Percentiles rank a stretch among this genome's conserved stretches.
Conservation (phyloP, 1,139 yeast species). For the Pneumocystis sp. region DNA sequence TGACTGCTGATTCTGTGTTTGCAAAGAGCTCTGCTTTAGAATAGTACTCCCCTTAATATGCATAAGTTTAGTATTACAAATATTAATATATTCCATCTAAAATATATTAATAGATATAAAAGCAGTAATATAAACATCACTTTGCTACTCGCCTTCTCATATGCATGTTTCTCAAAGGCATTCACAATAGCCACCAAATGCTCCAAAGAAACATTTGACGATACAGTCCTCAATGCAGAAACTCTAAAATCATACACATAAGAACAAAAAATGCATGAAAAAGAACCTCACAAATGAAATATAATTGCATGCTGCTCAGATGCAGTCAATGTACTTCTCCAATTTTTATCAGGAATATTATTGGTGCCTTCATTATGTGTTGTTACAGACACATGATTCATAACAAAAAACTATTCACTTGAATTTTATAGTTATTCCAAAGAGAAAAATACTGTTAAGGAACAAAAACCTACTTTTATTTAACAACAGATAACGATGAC, state of each 20-base stretch:
- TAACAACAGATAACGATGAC: not conserved
- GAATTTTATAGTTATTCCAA: not conserved
- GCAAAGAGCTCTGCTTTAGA: not conserved
- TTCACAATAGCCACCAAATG: not conserved
- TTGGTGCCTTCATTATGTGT: not conserved
- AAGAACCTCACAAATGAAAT: not conserved
- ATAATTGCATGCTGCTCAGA: not conserved
- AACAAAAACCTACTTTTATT: not conserved
- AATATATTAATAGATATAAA: not conserved
- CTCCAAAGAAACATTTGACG: not conserved
- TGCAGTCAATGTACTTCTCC: not conserved
- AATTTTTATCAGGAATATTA: not conserved
- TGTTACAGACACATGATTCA: not conserved
- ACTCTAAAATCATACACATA: not conserved
- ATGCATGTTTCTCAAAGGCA: not conserved
- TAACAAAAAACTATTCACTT: not conserved
- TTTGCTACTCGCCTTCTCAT: not conserved
- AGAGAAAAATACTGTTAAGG: not conserved
- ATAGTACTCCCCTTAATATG: not conserved
- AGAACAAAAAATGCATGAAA: not conserved
- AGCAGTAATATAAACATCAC: not conserved
- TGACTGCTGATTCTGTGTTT: not conserved
- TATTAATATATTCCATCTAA: not conserved
- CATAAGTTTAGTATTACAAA: not conserved
- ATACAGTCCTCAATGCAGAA: not conserved